Percentiles rank a stretch among this genome's conserved stretches.
phyloP scores from a whole-genome alignment of 164 flowering plant genomes.

The Paratinospora sagittata region DNA sequence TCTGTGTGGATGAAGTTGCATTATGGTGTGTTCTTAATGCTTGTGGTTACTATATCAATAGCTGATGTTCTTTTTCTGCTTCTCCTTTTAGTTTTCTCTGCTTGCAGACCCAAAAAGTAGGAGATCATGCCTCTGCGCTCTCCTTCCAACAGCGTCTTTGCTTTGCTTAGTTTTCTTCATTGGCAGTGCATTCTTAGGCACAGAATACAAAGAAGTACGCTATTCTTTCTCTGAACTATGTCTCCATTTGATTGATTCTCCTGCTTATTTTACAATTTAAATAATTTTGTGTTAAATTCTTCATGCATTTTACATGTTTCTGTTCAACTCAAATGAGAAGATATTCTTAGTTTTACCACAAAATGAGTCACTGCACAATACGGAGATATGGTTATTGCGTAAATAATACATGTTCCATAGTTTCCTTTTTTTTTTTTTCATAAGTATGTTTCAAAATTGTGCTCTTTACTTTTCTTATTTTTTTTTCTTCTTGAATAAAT shows the following conservation, averaged over 20 bases:
- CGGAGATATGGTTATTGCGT: not conserved
- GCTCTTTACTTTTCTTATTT: not conserved
- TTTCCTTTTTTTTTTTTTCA: not conserved
- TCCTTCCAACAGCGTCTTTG: constrained; percentile 38
- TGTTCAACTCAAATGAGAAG: not conserved
- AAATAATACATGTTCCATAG: not conserved
- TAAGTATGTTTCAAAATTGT: not conserved
- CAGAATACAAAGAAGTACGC: constrained; percentile 26
- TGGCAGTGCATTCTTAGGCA: constrained; percentile 23
- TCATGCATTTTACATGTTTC: not conserved
- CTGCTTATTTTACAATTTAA: not conserved
- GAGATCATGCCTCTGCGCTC: constrained; percentile 40
- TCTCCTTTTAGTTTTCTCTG: constrained; percentile 30
- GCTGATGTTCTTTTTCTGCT: not conserved
- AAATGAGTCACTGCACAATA: not conserved
- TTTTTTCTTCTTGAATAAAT: not conserved
- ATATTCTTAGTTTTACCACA: not conserved
- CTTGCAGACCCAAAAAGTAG: constrained; percentile 40
- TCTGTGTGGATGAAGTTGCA: not conserved
- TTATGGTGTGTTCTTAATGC: not conserved
- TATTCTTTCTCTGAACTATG: not conserved
- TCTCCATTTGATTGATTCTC: not conserved
- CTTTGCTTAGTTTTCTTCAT: constrained; percentile 38
- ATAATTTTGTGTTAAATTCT: not conserved
- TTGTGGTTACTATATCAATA: not conserved